A percentile compares a stretch with the other conserved stretches of the same genome.
Evolutionary conservation across 2,329 filamentous ascomycete species (phyloP).

Genomic region (Fusarium sacchari): DNA sequence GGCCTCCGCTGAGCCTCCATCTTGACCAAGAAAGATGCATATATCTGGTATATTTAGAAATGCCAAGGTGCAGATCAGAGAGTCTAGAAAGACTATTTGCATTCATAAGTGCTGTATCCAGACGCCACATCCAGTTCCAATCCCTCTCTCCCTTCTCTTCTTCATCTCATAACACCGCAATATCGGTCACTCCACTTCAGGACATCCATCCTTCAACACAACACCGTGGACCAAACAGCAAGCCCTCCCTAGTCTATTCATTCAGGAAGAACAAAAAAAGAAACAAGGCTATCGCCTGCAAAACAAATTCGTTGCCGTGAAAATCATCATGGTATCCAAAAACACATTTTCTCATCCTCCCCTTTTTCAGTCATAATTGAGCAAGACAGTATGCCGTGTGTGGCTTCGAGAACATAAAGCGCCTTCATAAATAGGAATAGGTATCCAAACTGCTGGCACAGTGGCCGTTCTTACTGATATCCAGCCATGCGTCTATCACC

Average conservation of each 20-base stretch:
- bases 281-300: constrained; percentile 20
- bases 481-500: constrained; percentile 31
- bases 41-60: constrained; percentile 35
- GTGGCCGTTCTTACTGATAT: constrained; percentile 12
- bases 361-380: constrained; percentile 8
- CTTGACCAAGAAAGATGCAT: not conserved
- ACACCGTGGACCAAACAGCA: constrained; percentile 9
- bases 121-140: constrained; percentile 16
- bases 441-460: not conserved
- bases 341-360: constrained; percentile 16
- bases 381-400: not conserved
- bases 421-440: not conserved
- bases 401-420: not conserved
- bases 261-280: constrained; percentile 10
- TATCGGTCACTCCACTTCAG: constrained; percentile 25
- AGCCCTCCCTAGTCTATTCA: constrained; percentile 17
- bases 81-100: constrained; percentile 9
- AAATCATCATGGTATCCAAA: constrained; percentile 35
- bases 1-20: constrained; percentile 35
- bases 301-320: constrained; percentile 27
- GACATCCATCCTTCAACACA: not conserved
- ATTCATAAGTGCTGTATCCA: constrained; percentile 30
- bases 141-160: constrained; percentile 10
- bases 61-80: constrained; percentile 33
- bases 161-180: constrained; percentile 11